Evolutionary conservation across 306 rosid species (phyloP).

Genomic region (Trichosanthes cucumerina): DNA sequence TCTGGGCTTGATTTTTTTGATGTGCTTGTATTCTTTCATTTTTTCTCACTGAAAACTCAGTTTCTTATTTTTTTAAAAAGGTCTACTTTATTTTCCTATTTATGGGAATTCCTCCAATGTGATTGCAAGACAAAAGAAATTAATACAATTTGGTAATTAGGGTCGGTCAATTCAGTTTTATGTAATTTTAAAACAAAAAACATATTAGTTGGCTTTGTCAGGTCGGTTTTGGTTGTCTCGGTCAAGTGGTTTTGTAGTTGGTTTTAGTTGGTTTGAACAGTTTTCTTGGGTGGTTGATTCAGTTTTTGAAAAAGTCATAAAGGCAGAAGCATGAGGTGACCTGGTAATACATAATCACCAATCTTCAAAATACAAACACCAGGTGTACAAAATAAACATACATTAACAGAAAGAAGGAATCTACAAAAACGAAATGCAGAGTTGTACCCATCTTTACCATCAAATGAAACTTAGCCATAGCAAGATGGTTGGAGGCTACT

Average conservation of each 20-base stretch:
- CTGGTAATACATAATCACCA: neutral
- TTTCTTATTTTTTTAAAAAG: too few species aligned
- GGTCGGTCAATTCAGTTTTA: neutral
- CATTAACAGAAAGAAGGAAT: constrained; percentile 4
- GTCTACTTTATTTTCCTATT: neutral
- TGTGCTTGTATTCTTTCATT: too few species aligned
- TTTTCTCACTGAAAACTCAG: too few species aligned
- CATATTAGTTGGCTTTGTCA: neutral
- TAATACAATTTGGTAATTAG: neutral
- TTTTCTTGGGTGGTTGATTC: neutral
- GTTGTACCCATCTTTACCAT: constrained; percentile 44
- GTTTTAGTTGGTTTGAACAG: neutral
- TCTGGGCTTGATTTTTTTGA: too few species aligned
- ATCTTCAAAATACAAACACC: neutral
- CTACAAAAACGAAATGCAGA: constrained; percentile 5
- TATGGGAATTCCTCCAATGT: neutral
- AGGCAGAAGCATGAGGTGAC: neutral
- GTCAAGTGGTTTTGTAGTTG: neutral
- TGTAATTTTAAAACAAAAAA: neutral
- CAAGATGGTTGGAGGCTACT: constrained; percentile 92
- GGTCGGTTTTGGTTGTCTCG: neutral
- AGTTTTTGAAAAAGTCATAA: constrained; percentile 1
- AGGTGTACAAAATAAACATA: neutral
- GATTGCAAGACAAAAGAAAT: neutral
- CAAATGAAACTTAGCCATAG: constrained; percentile 85